Conservation (phyloP, 768 basidiomycete species). For the Clitopilus passeckerianus region DNA sequence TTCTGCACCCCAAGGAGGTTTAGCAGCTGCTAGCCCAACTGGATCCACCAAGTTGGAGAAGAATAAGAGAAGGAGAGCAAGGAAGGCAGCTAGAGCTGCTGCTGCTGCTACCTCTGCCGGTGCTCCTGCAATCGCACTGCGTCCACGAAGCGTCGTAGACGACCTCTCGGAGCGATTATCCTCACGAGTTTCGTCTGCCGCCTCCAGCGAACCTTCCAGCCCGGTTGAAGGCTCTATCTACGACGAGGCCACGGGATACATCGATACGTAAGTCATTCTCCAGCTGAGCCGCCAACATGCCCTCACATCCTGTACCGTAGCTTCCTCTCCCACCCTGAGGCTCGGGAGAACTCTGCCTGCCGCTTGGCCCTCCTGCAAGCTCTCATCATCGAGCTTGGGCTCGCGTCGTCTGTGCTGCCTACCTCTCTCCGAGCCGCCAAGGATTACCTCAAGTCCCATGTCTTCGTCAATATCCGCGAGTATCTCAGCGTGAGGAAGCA, state of each 20-base stretch:
- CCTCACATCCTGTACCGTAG: conserved; percentile 19
- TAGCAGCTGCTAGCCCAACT: too few species aligned
- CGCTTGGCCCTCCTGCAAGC: conserved; percentile 66
- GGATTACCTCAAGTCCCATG: conserved; percentile 57
- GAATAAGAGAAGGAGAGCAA: background rate
- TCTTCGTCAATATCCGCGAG: conserved; percentile 68
- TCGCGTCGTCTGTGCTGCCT: conserved; percentile 47
- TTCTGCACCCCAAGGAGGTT: background rate
- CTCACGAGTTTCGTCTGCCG: conserved; percentile 25
- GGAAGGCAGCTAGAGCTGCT: background rate
- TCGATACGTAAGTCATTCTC: conserved; percentile 50
- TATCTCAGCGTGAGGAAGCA: conserved; percentile 63
- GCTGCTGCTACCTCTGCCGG: conserved; percentile 6
- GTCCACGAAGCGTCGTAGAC: conserved; percentile 26
- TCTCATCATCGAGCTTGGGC: conserved; percentile 75
- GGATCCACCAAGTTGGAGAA: too few species aligned
- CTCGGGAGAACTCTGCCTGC: conserved; percentile 33
- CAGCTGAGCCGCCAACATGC: background rate
- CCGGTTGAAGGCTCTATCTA: conserved; percentile 28
- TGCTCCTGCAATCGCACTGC: conserved; percentile 1
- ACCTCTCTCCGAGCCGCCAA: conserved; percentile 62
- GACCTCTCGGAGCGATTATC: conserved; percentile 43
- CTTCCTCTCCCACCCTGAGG: conserved; percentile 47
- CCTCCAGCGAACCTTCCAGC: conserved; percentile 2
- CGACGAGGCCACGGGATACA: conserved; percentile 55